phyloP scores from a whole-genome alignment of 306 rosid genomes.

The Quercus suber region DNA sequence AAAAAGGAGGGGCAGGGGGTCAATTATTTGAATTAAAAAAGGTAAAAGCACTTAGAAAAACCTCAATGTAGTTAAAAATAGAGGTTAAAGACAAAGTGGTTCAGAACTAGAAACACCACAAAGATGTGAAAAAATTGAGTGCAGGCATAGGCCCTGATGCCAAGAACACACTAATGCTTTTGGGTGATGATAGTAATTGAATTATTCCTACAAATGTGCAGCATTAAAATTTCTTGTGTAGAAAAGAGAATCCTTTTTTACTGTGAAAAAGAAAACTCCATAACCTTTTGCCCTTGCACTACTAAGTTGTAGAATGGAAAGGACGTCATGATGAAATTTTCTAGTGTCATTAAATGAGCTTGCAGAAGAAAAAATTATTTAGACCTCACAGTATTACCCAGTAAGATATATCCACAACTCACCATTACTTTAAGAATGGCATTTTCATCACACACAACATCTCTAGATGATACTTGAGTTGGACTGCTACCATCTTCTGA shows the following conservation, averaged over 20 bases:
- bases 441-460: conserved; percentile 68
- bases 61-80: not conserved
- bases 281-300: no score
- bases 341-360: not conserved
- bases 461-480: conserved; percentile 73
- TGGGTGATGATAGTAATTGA: not conserved
- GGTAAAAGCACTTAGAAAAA: not conserved
- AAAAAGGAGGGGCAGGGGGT: no score
- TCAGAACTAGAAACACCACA: not conserved
- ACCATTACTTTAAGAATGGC: conserved; percentile 98
- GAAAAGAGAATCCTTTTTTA: not conserved
- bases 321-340: no score
- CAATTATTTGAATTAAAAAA: not conserved
- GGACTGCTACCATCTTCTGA: conserved; percentile 93
- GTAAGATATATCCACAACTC: conserved; percentile 26
- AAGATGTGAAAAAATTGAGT: not conserved
- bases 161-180: not conserved
- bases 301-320: not conserved
- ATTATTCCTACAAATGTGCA: not conserved
- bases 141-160: not conserved
- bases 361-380: not conserved
- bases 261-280: not conserved
- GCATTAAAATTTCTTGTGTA: not conserved
- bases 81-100: not conserved
- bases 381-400: not conserved